phyloP scores from a whole-genome alignment of 352 stramenopile genomes.

The Achlya hypogyna region DNA sequence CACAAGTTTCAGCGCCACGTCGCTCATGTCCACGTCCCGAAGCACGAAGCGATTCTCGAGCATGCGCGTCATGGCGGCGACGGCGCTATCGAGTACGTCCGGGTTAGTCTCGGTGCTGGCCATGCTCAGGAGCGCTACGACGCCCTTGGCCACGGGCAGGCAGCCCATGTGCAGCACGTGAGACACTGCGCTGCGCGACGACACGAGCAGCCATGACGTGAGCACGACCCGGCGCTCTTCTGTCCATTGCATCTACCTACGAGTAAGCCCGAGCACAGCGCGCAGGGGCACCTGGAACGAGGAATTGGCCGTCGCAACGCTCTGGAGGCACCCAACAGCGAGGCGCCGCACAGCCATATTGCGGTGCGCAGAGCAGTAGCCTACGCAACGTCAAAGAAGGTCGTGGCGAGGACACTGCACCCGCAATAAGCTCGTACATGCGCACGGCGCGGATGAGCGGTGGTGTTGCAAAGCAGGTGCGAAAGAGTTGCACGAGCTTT shows the following conservation, averaged over 20 bases:
- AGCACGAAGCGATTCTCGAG: constrained; percentile 72
- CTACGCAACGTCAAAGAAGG: constrained; percentile 10
- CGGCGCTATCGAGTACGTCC: constrained; percentile 61
- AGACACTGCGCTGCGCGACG: constrained; percentile 28
- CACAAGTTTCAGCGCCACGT: constrained; percentile 66
- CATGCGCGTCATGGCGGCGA: constrained; percentile 60
- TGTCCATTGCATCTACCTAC: constrained; percentile 28
- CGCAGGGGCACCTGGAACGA: constrained; percentile 38
- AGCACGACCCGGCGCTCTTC: too few relatives aligned
- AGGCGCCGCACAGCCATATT: constrained; percentile 45
- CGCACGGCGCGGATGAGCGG: constrained; percentile 51
- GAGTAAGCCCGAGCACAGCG: neutral
- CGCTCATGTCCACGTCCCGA: constrained; percentile 75
- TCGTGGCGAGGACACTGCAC: constrained; percentile 30
- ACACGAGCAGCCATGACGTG: constrained; percentile 77
- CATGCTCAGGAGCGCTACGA: constrained; percentile 63
- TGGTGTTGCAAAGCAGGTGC: constrained; percentile 68
- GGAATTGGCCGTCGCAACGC: constrained; percentile 54
- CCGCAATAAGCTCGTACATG: constrained; percentile 75
- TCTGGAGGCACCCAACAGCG: constrained; percentile 56
- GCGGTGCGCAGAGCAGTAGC: constrained; percentile 42
- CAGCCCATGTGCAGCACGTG: constrained; percentile 36
- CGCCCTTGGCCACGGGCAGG: constrained; percentile 45
- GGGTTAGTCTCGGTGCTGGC: constrained; percentile 63
- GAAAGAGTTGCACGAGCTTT: constrained; percentile 65